Conservation (phyloP, 2,329 filamentous ascomycete species). For the Emergomyces pasteurianus region DNA sequence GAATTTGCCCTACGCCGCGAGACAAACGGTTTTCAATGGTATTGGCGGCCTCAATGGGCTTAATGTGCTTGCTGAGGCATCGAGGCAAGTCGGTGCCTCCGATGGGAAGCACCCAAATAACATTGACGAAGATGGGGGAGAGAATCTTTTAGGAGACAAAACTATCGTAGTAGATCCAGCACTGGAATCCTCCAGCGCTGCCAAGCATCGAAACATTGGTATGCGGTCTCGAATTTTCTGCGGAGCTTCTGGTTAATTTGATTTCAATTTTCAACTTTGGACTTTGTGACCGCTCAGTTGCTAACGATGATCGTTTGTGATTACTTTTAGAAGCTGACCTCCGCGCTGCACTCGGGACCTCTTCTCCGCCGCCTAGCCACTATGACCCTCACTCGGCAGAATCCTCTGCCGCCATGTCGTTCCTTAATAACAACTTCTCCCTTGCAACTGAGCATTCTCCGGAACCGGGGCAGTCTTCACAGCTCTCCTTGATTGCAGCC, state of each 20-base stretch:
- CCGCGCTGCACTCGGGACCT: neutral
- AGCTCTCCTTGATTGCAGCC: constrained; percentile 35
- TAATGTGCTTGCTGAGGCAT: constrained; percentile 79
- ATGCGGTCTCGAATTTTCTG: neutral
- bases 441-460: constrained; percentile 25
- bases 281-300: neutral
- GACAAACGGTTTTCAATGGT: constrained; percentile 25
- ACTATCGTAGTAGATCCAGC: constrained; percentile 32
- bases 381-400: constrained; percentile 1
- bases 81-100: constrained; percentile 56
- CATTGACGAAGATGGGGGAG: constrained; percentile 18
- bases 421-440: constrained; percentile 22
- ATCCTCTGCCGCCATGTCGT: constrained; percentile 17
- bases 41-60: constrained; percentile 58
- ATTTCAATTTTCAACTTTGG: neutral
- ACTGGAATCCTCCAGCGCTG: constrained; percentile 20
- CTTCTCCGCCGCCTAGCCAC: neutral
- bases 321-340: neutral
- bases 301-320: neutral
- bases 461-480: constrained; percentile 28
- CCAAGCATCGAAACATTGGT: constrained; percentile 5
- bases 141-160: constrained; percentile 1
- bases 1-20: constrained; percentile 34
- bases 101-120: constrained; percentile 33
- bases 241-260: neutral